Conservation (phyloP, 768 basidiomycete genomes). For the Amanita rubescens region DNA sequence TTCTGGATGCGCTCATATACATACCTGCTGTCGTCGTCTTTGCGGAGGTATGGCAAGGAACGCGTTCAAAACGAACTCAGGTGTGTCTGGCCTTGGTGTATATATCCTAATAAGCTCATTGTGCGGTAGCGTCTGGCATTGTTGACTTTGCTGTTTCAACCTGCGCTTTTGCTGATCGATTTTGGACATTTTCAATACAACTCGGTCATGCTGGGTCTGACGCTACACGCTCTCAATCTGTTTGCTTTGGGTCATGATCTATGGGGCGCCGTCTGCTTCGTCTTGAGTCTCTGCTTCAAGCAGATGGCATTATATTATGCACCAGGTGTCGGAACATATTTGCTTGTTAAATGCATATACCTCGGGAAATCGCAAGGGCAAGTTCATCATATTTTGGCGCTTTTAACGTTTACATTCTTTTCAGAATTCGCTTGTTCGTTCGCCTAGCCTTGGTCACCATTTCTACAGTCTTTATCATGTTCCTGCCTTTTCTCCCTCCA, state of each 20-base stretch:
- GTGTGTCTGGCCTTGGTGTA: constrained; percentile 30
- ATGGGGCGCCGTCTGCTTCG: constrained; percentile 71
- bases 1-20: constrained; percentile 65
- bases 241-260: constrained; percentile 67
- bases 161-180: constrained; percentile 78
- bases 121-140: constrained; percentile 54
- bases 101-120: constrained; percentile 1
- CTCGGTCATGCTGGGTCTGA: constrained; percentile 84
- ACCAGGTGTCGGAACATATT: constrained; percentile 85
- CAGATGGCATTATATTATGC: constrained; percentile 96
- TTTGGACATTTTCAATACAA: constrained; percentile 97
- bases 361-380: constrained; percentile 70
- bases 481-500: constrained; percentile 74
- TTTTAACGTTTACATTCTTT: neutral
- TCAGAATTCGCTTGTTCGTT: constrained; percentile 47
- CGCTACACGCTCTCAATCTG: constrained; percentile 59
- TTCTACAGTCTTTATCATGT: constrained; percentile 59
- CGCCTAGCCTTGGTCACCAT: constrained; percentile 58
- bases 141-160: constrained; percentile 71
- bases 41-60: constrained; percentile 54
- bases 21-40: constrained; percentile 68
- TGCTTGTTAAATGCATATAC: constrained; percentile 84
- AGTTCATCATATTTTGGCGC: constrained; percentile 13
- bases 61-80: constrained; percentile 71
- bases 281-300: constrained; percentile 85